These are phyloP conservation scores for Abelmoschus esculentus DNA, from an alignment of 345 rosid species.

Conservation along the genomic window DNA sequence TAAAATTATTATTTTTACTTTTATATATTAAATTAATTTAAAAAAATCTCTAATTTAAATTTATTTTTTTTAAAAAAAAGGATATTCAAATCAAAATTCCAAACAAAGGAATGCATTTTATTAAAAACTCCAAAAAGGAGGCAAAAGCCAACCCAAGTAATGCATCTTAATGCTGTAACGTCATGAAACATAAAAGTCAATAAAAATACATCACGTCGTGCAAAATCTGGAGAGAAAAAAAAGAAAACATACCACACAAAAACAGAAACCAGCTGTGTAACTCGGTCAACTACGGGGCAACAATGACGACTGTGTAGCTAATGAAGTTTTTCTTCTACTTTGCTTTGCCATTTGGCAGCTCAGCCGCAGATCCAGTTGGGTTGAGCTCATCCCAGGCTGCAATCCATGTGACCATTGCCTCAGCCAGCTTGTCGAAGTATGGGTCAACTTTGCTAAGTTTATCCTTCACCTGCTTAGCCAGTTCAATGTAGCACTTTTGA, in stretches of 20 bases:
- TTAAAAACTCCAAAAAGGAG: neutral
- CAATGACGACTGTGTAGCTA: neutral
- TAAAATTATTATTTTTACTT: no score
- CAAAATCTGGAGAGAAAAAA: neutral
- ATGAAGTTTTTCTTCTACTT: conserved; percentile 12
- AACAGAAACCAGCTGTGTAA: no score
- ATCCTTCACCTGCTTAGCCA: conserved; percentile 25
- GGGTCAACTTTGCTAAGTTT: conserved; percentile 20
- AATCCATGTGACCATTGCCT: conserved; percentile 35
- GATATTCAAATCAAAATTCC: neutral
- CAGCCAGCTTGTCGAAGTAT: conserved; percentile 27
- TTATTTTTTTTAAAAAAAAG: no score
- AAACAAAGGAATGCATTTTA: neutral
- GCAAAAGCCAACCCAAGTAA: neutral
- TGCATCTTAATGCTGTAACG: neutral
- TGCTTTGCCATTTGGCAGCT: conserved; percentile 39
- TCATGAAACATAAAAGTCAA: conserved; percentile 9
- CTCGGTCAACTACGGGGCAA: neutral
- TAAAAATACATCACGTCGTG: conserved; percentile 9
- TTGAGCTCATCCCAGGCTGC: conserved; percentile 32
- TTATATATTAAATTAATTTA: no score
- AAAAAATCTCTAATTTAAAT: no score
- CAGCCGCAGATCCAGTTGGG: conserved; percentile 19
- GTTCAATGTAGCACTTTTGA: conserved; percentile 25
- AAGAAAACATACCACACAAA: conserved; percentile 2